These are phyloP conservation scores for Blastobotrys niveus DNA, from an alignment of 1,139 yeast species.

Conservation along the genomic window DNA sequence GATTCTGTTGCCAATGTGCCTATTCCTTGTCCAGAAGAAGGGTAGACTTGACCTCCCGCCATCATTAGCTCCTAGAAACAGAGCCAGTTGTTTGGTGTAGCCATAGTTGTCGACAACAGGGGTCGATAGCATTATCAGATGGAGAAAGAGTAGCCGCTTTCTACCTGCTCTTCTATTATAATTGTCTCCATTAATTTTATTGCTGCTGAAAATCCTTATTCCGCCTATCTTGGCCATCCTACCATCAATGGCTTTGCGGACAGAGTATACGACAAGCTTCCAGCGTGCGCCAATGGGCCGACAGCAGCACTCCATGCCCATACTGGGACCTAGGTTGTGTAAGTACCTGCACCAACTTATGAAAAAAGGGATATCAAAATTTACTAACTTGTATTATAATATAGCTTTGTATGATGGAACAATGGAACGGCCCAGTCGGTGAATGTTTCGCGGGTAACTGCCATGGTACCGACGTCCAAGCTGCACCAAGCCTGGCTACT, in stretches of 20 bases:
- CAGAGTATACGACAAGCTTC: conserved; percentile 40
- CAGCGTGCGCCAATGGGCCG: conserved; percentile 40
- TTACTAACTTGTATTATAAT: too few relatives aligned
- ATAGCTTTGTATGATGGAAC: conserved; percentile 49
- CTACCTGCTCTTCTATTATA: neutral
- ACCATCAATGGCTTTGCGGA: conserved; percentile 50
- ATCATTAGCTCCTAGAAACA: too few relatives aligned
- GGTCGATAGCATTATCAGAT: too few relatives aligned
- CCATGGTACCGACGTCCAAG: conserved; percentile 35
- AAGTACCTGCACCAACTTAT: too few relatives aligned
- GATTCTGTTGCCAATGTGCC: too few relatives aligned
- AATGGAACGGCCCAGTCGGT: conserved; percentile 44
- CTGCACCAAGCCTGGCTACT: conserved; percentile 41
- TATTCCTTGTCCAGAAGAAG: too few relatives aligned
- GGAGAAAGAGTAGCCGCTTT: too few relatives aligned
- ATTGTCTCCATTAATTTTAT: neutral
- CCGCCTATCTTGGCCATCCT: conserved; percentile 31
- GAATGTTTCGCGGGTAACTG: conserved; percentile 43
- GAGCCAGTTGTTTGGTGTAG: too few relatives aligned
- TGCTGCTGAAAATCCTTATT: conserved; percentile 14
- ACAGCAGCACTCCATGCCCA: conserved; percentile 36
- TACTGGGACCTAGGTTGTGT: conserved; percentile 53
- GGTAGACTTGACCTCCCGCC: too few relatives aligned
- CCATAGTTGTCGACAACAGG: too few relatives aligned
- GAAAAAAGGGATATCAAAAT: neutral